phyloP scores from a whole-genome alignment of 176 grass and related monocot species.

The Pharus latifolius region DNA sequence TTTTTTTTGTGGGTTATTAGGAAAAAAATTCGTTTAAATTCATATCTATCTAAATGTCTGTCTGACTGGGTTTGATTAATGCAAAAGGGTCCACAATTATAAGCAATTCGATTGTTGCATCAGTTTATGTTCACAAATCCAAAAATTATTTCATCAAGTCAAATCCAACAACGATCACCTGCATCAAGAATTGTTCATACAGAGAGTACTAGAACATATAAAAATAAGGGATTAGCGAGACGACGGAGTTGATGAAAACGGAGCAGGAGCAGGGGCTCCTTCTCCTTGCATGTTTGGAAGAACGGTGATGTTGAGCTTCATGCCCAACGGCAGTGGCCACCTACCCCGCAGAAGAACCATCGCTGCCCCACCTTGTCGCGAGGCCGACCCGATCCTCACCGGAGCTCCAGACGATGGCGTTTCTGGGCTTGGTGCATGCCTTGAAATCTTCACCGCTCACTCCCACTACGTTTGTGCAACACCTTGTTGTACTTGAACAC shows the following conservation, averaged over 20 bases:
- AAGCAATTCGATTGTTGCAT: too few relatives aligned
- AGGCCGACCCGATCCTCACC: not conserved
- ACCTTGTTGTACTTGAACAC: not conserved
- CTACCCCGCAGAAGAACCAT: conserved; percentile 17
- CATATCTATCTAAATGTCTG: too few relatives aligned
- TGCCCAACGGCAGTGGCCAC: not conserved
- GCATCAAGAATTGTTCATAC: too few relatives aligned
- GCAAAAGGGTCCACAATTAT: too few relatives aligned
- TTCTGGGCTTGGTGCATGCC: not conserved
- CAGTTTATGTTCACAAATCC: too few relatives aligned
- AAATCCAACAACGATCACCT: too few relatives aligned
- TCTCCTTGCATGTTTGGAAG: not conserved
- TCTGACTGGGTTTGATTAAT: too few relatives aligned
- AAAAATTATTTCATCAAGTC: too few relatives aligned
- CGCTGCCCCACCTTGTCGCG: not conserved
- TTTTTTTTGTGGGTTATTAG: too few relatives aligned
- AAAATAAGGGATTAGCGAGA: too few relatives aligned
- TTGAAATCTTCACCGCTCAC: conserved; percentile 1
- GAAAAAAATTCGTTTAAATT: too few relatives aligned
- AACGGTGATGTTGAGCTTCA: conserved; percentile 23
- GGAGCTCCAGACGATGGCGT: not conserved
- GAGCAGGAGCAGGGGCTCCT: not conserved
- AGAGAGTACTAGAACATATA: too few relatives aligned
- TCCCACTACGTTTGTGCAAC: not conserved
- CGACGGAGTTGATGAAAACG: not conserved